A percentile compares a stretch with the other conserved stretches of the same genome.
phyloP scores from a whole-genome alignment of 2,329 filamentous ascomycete species.

The Ustilaginoidea virens region DNA sequence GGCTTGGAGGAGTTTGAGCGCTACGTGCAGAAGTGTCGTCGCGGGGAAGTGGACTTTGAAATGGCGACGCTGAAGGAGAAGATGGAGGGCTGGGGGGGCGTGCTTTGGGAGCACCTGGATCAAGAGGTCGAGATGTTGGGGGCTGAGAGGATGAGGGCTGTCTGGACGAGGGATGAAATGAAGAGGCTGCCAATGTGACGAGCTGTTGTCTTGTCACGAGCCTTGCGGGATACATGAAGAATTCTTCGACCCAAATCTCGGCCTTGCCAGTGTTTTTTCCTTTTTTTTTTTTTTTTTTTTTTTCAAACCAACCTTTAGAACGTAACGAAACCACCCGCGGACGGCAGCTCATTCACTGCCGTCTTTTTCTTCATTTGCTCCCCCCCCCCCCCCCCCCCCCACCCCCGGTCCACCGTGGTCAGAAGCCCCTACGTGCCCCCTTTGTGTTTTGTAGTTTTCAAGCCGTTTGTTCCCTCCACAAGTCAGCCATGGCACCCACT shows the following conservation, averaged over 20 bases:
- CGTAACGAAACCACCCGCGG: too few species aligned
- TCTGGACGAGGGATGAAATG: slow-evolving; percentile 69
- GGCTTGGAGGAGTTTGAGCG: slow-evolving; percentile 53
- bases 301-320: too few species aligned
- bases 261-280: neutral
- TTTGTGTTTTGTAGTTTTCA: neutral
- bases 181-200: slow-evolving; percentile 48
- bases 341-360: too few species aligned
- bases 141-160: slow-evolving; percentile 77
- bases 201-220: neutral
- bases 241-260: too few species aligned
- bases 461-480: slow-evolving; percentile 28
- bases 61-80: slow-evolving; percentile 46
- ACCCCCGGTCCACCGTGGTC: too few species aligned
- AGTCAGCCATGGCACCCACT: slow-evolving; percentile 25
- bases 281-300: too few species aligned
- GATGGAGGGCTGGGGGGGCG: slow-evolving; percentile 64
- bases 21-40: slow-evolving; percentile 48
- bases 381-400: too few species aligned
- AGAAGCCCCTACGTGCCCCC: too few species aligned
- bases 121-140: slow-evolving; percentile 66
- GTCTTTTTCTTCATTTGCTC: too few species aligned
- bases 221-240: too few species aligned
- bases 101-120: slow-evolving; percentile 72
- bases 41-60: slow-evolving; percentile 45